These are phyloP conservation scores for Potentilla sterilis DNA, from an alignment of 306 rosid species.

Conservation along the genomic window DNA sequence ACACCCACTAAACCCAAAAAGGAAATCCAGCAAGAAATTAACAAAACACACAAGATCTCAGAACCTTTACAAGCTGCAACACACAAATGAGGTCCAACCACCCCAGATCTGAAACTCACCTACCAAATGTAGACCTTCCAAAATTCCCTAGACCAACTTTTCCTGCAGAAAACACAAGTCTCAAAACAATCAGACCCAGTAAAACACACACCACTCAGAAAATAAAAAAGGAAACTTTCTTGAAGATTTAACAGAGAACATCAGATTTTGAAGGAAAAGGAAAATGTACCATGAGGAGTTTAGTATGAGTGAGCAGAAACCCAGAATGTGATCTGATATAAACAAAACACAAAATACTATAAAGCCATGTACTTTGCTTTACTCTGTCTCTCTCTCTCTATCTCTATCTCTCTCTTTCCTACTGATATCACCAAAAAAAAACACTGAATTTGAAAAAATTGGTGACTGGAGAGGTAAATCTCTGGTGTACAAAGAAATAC, in stretches of 20 bases:
- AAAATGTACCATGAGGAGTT: conserved; percentile 44
- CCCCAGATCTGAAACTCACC: conserved; percentile 68
- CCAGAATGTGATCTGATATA: conserved; percentile 34
- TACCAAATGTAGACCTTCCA: conserved; percentile 40
- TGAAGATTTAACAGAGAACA: conserved; percentile 16
- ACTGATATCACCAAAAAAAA: conserved; percentile 11
- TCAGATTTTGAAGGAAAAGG: neutral
- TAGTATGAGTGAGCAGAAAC: conserved; percentile 24
- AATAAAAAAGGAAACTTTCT: conserved; percentile 3
- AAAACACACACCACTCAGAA: neutral
- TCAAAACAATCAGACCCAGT: conserved; percentile 32
- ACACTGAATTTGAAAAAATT: neutral
- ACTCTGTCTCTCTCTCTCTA: conserved; percentile 2
- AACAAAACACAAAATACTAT: neutral
- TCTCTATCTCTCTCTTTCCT: neutral
- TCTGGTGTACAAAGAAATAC: neutral
- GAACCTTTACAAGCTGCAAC: neutral
- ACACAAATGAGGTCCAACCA: conserved; percentile 3
- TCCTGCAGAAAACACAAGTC: conserved; percentile 39
- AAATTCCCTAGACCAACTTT: conserved; percentile 50
- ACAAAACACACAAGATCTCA: neutral
- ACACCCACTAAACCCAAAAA: conserved; percentile 12
- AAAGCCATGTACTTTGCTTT: conserved; percentile 40
- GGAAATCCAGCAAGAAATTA: conserved; percentile 25
- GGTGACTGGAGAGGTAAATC: neutral